Conservation (phyloP, 306 rosid species). For the Glycine soja region DNA sequence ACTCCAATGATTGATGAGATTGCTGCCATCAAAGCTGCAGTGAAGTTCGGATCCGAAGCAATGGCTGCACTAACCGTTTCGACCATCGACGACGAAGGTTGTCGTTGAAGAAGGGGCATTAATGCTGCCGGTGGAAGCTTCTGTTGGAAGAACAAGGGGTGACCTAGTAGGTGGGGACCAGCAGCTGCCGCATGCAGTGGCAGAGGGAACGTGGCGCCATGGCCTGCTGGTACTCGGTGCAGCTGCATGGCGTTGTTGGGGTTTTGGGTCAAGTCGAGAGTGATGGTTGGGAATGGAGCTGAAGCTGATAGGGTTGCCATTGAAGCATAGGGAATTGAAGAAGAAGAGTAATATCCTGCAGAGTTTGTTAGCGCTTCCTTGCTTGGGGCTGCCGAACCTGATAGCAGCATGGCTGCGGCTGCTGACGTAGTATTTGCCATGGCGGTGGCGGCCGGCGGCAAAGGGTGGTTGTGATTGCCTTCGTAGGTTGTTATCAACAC, state of each 20-base stretch:
- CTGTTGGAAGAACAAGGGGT: constrained; percentile 45
- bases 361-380: constrained; percentile 25
- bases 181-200: constrained; percentile 39
- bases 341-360: constrained; percentile 39
- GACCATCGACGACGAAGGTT: constrained; percentile 37
- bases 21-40: constrained; percentile 65
- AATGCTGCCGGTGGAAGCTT: constrained; percentile 19
- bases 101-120: constrained; percentile 30
- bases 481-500: constrained; percentile 69
- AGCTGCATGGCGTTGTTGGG: not conserved
- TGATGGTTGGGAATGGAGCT: constrained; percentile 60
- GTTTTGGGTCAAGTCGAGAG: constrained; percentile 61
- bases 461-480: constrained; percentile 71
- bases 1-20: constrained; percentile 56
- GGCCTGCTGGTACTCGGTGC: too few species aligned
- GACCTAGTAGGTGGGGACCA: constrained; percentile 44
- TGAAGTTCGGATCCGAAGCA: constrained; percentile 64
- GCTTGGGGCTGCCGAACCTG: constrained; percentile 51
- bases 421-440: constrained; percentile 66
- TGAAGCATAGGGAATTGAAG: constrained; percentile 49
- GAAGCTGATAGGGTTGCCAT: constrained; percentile 62
- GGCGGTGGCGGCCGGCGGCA: constrained; percentile 61
- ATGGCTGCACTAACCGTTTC: constrained; percentile 59
- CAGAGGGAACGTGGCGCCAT: constrained; percentile 43
- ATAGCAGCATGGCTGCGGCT: constrained; percentile 59